Evolutionary conservation across 495 filamentous ascomycete species (phyloP), one percentile per base, ranked within the genome.

Genomic region (Ramalina intermedia): DNA sequence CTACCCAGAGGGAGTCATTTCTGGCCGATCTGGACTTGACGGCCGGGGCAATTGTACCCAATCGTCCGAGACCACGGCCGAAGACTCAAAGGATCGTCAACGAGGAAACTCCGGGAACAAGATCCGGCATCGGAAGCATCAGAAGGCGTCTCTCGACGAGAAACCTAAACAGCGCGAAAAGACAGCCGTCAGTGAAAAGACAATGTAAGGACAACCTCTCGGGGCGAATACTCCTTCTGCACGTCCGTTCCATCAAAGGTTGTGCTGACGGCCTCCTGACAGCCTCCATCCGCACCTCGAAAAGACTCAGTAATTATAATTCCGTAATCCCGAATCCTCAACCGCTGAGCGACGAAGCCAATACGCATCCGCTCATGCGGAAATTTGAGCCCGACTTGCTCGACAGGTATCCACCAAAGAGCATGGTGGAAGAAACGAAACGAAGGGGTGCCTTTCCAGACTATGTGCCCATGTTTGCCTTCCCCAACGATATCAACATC

Each of bases 391-490:
- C 91, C 6, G 88, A 94, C 14, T 67, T 98, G 16, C 75, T 98
- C 24, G 91, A 98, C 61, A 74, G 90, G 61, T 96, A 98, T 58
- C 91, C 91, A 18, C 80, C 85, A 36, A 84, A 85, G 60, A 74
- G 76, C 53, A 82, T 88, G 67, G 60, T 75, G n/a, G 90, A 95
- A 23, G 86, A 94, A 54, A 56, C 78, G 48, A 80, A 84, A 59
- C 75, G 83, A 59, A 80, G 91, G 58, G 88, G 86, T 39, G 79
- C 78, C 46, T 96, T 98, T 61, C 91, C 91, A 3, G 90, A 98
- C 59, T 96, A 95, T 56, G 86, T 98, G 36, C 91, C 91, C 23
- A 96, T 98, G 91, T 98, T 96, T 58, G 88, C 91, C 18, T 98
- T 96, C 58, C 91, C 91, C 24, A 95, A 98, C 63, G 91, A 98